Evolutionary conservation across 179 eudicot species (phyloP).

Genomic region (Beta lomatogona): DNA sequence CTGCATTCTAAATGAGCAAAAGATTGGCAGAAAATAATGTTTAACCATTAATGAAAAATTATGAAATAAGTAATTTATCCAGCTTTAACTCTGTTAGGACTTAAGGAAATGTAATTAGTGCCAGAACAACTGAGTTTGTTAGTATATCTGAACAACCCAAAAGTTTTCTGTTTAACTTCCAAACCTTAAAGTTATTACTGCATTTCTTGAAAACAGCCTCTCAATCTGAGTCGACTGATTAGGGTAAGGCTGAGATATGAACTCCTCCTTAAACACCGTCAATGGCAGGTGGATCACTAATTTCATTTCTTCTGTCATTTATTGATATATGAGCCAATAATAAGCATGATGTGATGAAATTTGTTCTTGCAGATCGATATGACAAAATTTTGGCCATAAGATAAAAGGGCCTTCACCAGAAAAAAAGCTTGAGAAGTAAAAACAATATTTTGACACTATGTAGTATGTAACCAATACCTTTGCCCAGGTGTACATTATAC

Average conservation of each 20-base stretch:
- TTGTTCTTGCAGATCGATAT: not conserved
- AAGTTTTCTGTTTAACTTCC: not conserved
- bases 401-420: not conserved
- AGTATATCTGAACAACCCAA: not conserved
- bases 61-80: not conserved
- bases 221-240: not conserved
- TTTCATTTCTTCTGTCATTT: too few relatives aligned
- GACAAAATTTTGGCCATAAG: not conserved
- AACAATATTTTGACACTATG: not conserved
- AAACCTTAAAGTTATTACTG: not conserved
- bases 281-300: too few relatives aligned
- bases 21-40: not conserved
- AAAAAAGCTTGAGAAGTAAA: not conserved
- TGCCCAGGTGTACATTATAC: not conserved
- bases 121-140: not conserved
- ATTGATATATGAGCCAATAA: not conserved
- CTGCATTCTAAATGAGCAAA: not conserved
- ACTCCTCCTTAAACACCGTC: too few relatives aligned
- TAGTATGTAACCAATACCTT: not conserved
- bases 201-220: not conserved
- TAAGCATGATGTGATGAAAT: not conserved
- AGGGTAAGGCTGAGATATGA: not conserved
- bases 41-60: not conserved
- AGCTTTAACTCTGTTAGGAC: not conserved
- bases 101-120: too few relatives aligned